phyloP scores from a whole-genome alignment of 352 stramenopile genomes.

The Globisporangium sylvaticum region DNA sequence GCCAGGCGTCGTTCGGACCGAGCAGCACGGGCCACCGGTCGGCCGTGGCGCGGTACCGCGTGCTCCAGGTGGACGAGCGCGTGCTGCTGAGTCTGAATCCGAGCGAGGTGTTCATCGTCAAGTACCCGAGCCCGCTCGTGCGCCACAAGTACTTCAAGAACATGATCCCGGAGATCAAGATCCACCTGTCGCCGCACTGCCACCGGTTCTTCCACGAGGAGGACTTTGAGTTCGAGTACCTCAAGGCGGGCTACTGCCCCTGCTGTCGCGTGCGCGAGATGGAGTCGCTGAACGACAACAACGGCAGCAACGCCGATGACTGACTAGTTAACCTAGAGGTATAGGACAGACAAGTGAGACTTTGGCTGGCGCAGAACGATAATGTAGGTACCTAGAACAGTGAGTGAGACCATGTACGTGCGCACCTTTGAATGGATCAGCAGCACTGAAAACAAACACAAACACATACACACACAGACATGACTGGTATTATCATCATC shows the following conservation, averaged over 20 bases:
- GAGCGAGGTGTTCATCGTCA: conserved; percentile 86
- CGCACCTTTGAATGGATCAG: not conserved
- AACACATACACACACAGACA: not conserved
- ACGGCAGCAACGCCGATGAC: conserved; percentile 11
- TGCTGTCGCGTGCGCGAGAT: conserved; percentile 78
- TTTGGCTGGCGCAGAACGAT: not conserved
- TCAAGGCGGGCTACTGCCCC: conserved; percentile 85
- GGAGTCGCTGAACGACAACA: conserved; percentile 17
- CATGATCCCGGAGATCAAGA: conserved; percentile 92
- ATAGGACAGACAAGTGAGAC: not conserved
- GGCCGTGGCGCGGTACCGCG: conserved; percentile 48
- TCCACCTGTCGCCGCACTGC: conserved; percentile 88
- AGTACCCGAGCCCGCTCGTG: conserved; percentile 57
- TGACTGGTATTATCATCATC: not conserved
- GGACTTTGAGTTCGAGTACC: conserved; percentile 93
- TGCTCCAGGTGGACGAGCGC: conserved; percentile 76
- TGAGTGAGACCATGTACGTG: not conserved
- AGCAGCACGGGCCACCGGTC: conserved; percentile 45
- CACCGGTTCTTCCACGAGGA: conserved; percentile 94
- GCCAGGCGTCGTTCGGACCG: conserved; percentile 58
- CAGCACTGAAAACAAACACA: not conserved
- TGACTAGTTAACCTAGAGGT: not conserved
- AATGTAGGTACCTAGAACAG: not conserved
- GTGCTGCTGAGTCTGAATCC: conserved; percentile 65
- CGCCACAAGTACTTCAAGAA: conserved; percentile 86